Percentiles rank a stretch among this genome's conserved stretches.
phyloP scores from a whole-genome alignment of 495 filamentous ascomycete species.

The Neurospora discreta region DNA sequence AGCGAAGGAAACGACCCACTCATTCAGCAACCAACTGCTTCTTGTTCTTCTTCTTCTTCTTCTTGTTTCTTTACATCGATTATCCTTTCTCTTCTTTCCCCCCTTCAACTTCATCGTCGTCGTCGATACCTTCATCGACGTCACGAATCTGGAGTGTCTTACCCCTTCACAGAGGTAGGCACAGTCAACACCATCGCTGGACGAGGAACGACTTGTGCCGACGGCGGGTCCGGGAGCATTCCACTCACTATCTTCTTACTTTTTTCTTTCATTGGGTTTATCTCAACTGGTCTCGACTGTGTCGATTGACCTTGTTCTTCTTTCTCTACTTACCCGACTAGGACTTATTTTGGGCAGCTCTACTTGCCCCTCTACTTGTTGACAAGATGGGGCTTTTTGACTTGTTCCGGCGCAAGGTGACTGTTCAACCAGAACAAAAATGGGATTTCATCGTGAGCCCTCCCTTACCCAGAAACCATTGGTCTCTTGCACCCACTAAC shows the following conservation, averaged over 20 bases:
- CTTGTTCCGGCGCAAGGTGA: slow-evolving; percentile 53
- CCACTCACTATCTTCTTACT: slow-evolving; percentile 9
- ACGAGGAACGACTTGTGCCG: slow-evolving; percentile 38
- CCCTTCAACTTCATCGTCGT: slow-evolving; percentile 2
- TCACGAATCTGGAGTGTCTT: slow-evolving; percentile 5
- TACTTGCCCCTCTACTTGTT: slow-evolving; percentile 13
- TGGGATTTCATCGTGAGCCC: slow-evolving; percentile 87
- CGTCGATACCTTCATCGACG: slow-evolving; percentile 5
- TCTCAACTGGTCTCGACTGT: not conserved
- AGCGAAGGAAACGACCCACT: not conserved
- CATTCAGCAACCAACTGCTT: not conserved
- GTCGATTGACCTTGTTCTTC: slow-evolving; percentile 7
- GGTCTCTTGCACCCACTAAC: not conserved
- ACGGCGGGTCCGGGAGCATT: slow-evolving; percentile 28
- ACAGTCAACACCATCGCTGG: slow-evolving; percentile 45
- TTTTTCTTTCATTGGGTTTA: not conserved
- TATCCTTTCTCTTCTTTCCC: not conserved
- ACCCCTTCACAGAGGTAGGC: slow-evolving; percentile 21
- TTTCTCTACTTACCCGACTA: slow-evolving; percentile 14
- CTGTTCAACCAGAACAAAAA: slow-evolving; percentile 68
- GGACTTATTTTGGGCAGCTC: slow-evolving; percentile 20
- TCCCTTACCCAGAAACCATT: slow-evolving; percentile 1
- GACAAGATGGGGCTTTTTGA: slow-evolving; percentile 64
- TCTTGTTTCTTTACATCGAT: slow-evolving; percentile 4
- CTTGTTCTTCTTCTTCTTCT: slow-evolving; percentile 2